phyloP scores from a whole-genome alignment of 1,284 basidiomycete species.

The Tilletiopsis washingtonensis region DNA sequence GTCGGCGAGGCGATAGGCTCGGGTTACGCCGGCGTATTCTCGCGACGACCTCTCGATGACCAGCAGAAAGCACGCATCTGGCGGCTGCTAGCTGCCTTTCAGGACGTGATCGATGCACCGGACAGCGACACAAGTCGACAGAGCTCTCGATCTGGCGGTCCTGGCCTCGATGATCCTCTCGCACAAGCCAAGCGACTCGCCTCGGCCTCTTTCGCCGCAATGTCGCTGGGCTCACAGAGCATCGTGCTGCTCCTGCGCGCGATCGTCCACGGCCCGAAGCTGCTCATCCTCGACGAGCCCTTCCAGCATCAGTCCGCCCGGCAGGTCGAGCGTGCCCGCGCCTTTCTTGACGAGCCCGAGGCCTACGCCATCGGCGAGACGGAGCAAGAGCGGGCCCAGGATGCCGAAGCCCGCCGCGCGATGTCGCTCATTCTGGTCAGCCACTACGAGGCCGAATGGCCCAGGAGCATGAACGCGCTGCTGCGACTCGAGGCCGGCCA shows the following conservation, averaged over 20 bases:
- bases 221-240: slow-evolving; percentile 35
- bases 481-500: background rate
- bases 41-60: slow-evolving; percentile 8
- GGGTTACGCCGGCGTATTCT: slow-evolving; percentile 41
- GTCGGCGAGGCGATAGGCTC: slow-evolving; percentile 33
- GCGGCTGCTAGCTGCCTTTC: slow-evolving; percentile 17
- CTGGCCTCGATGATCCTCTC: background rate
- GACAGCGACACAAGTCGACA: background rate
- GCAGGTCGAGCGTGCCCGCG: slow-evolving; percentile 23
- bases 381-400: slow-evolving; percentile 2
- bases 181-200: slow-evolving; percentile 10
- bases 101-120: slow-evolving; percentile 19
- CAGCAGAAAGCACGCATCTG: slow-evolving; percentile 15
- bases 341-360: slow-evolving; percentile 20
- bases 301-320: slow-evolving; percentile 41
- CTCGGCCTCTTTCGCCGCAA: slow-evolving; percentile 10
- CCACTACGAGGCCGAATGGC: slow-evolving; percentile 45
- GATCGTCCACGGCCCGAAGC: slow-evolving; percentile 25
- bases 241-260: slow-evolving; percentile 39
- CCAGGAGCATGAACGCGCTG: slow-evolving; percentile 1
- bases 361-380: slow-evolving; percentile 1
- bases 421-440: slow-evolving; percentile 36
- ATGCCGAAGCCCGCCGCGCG: slow-evolving; percentile 9
- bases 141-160: too few relatives aligned
- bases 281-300: slow-evolving; percentile 44